A percentile compares a stretch with the other conserved stretches of the same genome.
These are phyloP conservation scores for Saccharomyces eubayanus DNA, from an alignment of 805 yeast genomes.

Conservation along the genomic window DNA sequence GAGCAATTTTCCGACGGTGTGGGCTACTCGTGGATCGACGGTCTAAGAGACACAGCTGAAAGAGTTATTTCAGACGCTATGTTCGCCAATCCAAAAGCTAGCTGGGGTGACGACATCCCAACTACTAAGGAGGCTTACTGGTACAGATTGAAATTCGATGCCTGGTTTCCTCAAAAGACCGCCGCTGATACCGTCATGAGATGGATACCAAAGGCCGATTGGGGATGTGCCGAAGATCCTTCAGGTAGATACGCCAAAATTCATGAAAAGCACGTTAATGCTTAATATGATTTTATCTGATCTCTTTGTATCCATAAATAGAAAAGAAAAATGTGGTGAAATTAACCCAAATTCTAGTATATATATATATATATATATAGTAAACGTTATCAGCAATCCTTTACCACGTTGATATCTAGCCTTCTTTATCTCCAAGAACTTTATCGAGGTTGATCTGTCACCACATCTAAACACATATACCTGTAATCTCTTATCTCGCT, in stretches of 20 bases:
- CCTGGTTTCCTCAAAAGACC: conserved; percentile 75
- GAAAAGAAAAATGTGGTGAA: neutral
- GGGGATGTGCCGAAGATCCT: conserved; percentile 98
- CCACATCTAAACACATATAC: too few species aligned
- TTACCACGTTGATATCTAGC: neutral
- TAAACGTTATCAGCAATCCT: neutral
- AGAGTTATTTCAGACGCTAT: conserved; percentile 75
- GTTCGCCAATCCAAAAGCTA: conserved; percentile 77
- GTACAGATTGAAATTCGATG: conserved; percentile 93
- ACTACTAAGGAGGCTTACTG: conserved; percentile 96
- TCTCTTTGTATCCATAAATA: neutral
- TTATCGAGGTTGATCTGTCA: neutral
- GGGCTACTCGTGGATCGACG: conserved; percentile 97
- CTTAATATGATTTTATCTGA: neutral
- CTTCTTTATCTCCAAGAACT: neutral
- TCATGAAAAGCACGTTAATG: conserved; percentile 56
- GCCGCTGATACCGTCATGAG: conserved; percentile 96
- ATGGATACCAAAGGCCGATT: conserved; percentile 98
- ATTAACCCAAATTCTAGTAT: neutral
- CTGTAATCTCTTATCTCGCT: neutral
- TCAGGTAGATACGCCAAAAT: conserved; percentile 89
- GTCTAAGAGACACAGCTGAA: conserved; percentile 89
- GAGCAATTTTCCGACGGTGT: conserved; percentile 98
- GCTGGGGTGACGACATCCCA: conserved; percentile 91
- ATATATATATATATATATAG: neutral